These are phyloP conservation scores for Penicillium psychrofluorescens DNA, from an alignment of 495 filamentous ascomycete genomes.

Conservation along the genomic window DNA sequence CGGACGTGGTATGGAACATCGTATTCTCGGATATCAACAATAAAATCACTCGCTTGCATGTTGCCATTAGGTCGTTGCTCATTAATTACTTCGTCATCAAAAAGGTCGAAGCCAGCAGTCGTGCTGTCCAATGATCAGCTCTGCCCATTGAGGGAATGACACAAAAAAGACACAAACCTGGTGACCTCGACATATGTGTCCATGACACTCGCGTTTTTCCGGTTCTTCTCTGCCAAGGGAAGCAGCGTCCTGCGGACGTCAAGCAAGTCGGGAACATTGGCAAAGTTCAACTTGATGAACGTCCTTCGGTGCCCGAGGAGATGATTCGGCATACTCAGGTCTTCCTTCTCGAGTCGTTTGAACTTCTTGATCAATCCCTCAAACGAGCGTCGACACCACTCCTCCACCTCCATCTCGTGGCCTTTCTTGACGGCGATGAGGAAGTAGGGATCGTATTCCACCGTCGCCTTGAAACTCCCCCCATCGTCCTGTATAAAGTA, in stretches of 20 bases:
- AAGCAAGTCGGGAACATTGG: constrained; percentile 79
- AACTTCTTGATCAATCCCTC: constrained; percentile 79
- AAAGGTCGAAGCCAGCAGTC: constrained; percentile 86
- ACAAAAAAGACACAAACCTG: constrained; percentile 47
- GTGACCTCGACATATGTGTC: constrained; percentile 97
- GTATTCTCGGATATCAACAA: constrained; percentile 98
- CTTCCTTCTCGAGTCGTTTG: constrained; percentile 79
- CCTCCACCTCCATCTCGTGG: constrained; percentile 87
- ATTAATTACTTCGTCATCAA: constrained; percentile 84
- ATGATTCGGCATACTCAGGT: constrained; percentile 94
- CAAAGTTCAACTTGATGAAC: constrained; percentile 78
- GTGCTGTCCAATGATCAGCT: constrained; percentile 45
- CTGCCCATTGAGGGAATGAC: constrained; percentile 5
- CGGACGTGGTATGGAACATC: constrained; percentile 99
- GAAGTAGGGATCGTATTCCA: constrained; percentile 97
- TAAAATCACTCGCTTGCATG: constrained; percentile 89
- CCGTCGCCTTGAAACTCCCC: constrained; percentile 88
- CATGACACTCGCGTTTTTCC: constrained; percentile 88
- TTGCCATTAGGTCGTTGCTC: constrained; percentile 76
- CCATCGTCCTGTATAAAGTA: constrained; percentile 96
- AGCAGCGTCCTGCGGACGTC: constrained; percentile 73
- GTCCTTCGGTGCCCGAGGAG: constrained; percentile 82
- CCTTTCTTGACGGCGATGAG: constrained; percentile 83
- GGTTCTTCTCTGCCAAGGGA: constrained; percentile 94
- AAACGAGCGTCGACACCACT: constrained; percentile 82